Conservation (phyloP, 2,329 filamentous ascomycete species). For the Cladophialophora exuberans region DNA sequence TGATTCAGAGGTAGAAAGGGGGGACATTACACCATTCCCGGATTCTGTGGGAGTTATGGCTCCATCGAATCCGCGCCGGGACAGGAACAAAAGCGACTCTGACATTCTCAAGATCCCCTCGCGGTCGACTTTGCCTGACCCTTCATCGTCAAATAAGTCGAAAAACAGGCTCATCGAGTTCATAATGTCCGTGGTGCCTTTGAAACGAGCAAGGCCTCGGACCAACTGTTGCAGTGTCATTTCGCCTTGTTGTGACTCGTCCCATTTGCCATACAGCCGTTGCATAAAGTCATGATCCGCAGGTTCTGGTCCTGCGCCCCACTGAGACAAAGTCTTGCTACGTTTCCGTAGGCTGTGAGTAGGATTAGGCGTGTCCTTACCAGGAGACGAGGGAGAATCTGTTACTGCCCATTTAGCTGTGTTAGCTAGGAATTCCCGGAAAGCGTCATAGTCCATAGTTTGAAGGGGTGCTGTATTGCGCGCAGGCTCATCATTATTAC, state of each 20-base stretch:
- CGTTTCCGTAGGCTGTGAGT: constrained; percentile 57
- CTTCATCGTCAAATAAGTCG: constrained; percentile 91
- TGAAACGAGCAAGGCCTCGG: constrained; percentile 84
- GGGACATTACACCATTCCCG: constrained; percentile 50
- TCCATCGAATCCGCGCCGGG: constrained; percentile 81
- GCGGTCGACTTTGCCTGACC: constrained; percentile 87
- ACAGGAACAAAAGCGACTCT: constrained; percentile 90
- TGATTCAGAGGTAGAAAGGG: constrained; percentile 21
- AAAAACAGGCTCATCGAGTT: constrained; percentile 98
- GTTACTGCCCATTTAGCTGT: constrained; percentile 93
- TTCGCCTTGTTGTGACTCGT: constrained; percentile 73
- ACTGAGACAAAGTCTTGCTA: constrained; percentile 54
- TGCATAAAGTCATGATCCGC: constrained; percentile 95
- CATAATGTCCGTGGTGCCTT: constrained; percentile 95
- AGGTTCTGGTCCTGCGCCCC: constrained; percentile 68
- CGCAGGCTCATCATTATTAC: constrained; percentile 65
- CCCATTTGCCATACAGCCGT: constrained; percentile 86
- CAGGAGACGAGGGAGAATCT: constrained; percentile 71
- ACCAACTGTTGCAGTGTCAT: constrained; percentile 91
- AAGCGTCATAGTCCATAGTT: constrained; percentile 96
- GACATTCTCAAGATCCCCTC: constrained; percentile 95
- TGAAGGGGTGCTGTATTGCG: constrained; percentile 25
- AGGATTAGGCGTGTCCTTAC: constrained; percentile 22
- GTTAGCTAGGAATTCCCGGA: constrained; percentile 87
- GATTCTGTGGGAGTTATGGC: constrained; percentile 68